Evolutionary conservation across 2,329 filamentous ascomycete species (phyloP).

Genomic region (Diatrype stigma): DNA sequence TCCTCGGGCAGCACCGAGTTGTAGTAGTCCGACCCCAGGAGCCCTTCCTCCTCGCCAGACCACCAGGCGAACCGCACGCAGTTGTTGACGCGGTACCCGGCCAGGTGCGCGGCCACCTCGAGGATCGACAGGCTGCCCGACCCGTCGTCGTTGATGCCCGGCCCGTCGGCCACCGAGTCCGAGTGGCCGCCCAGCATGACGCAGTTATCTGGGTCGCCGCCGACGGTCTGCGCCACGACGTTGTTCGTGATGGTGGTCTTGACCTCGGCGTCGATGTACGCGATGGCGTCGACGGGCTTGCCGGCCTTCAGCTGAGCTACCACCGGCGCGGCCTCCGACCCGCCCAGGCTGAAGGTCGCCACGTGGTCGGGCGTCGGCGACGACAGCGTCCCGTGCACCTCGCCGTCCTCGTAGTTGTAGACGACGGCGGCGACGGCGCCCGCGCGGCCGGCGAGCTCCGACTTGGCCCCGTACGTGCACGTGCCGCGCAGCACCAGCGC

Average conservation of each 20-base stretch:
- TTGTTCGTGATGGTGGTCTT: slow-evolving; percentile 52
- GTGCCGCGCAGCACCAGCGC: slow-evolving; percentile 66
- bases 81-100: slow-evolving; percentile 57
- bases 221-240: slow-evolving; percentile 58
- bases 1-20: slow-evolving; percentile 48
- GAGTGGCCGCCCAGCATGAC: slow-evolving; percentile 64
- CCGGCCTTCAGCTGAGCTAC: slow-evolving; percentile 50
- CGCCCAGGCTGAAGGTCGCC: slow-evolving; percentile 64
- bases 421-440: slow-evolving; percentile 69
- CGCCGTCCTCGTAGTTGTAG: slow-evolving; percentile 66
- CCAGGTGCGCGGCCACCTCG: slow-evolving; percentile 57
- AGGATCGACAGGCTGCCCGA: slow-evolving; percentile 61
- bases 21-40: slow-evolving; percentile 61
- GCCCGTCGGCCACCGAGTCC: slow-evolving; percentile 58
- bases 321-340: slow-evolving; percentile 53
- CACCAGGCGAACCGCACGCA: slow-evolving; percentile 66
- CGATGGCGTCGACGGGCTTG: slow-evolving; percentile 47
- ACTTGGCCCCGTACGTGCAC: slow-evolving; percentile 71
- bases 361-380: slow-evolving; percentile 55
- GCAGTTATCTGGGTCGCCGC: slow-evolving; percentile 56
- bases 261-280: slow-evolving; percentile 57
- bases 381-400: slow-evolving; percentile 65
- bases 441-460: slow-evolving; percentile 60
- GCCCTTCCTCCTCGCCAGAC: slow-evolving; percentile 62
- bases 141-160: slow-evolving; percentile 76